phyloP scores from a whole-genome alignment of 768 basidiomycete genomes.

The Lyophyllum atratum region DNA sequence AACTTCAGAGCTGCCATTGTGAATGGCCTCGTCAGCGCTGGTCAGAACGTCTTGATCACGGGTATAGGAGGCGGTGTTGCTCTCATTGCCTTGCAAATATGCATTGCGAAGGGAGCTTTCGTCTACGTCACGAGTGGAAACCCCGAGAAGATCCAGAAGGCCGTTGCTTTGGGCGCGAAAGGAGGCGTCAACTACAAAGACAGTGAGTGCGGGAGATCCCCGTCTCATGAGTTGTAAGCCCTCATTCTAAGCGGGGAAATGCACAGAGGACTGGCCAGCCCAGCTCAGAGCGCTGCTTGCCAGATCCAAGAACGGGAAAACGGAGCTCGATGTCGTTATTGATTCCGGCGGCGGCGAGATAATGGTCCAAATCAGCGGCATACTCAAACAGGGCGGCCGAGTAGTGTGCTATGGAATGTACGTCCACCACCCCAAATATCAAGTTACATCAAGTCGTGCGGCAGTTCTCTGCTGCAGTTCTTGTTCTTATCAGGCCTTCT shows the following conservation, averaged over 20 bases:
- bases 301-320: slow-evolving; percentile 27
- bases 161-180: slow-evolving; percentile 66
- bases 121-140: slow-evolving; percentile 84
- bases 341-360: slow-evolving; percentile 75
- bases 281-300: slow-evolving; percentile 46
- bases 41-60: slow-evolving; percentile 77
- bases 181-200: slow-evolving; percentile 79
- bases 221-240: not conserved
- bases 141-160: slow-evolving; percentile 68
- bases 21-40: slow-evolving; percentile 61
- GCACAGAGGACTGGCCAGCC: slow-evolving; percentile 52
- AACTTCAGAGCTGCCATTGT: slow-evolving; percentile 59
- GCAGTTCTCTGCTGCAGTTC: not conserved
- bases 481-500: not conserved
- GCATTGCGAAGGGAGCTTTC: slow-evolving; percentile 70
- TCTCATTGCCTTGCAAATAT: slow-evolving; percentile 71
- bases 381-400: slow-evolving; percentile 58
- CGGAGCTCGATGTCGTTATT: slow-evolving; percentile 58
- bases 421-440: slow-evolving; percentile 15
- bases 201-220: slow-evolving; percentile 42
- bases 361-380: slow-evolving; percentile 45
- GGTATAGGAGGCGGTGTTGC: slow-evolving; percentile 88
- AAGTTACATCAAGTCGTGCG: no score
- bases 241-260: not conserved
- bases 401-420: slow-evolving; percentile 72